phyloP scores from a whole-genome alignment of 1,284 basidiomycete species.

The Naganishia albida region DNA sequence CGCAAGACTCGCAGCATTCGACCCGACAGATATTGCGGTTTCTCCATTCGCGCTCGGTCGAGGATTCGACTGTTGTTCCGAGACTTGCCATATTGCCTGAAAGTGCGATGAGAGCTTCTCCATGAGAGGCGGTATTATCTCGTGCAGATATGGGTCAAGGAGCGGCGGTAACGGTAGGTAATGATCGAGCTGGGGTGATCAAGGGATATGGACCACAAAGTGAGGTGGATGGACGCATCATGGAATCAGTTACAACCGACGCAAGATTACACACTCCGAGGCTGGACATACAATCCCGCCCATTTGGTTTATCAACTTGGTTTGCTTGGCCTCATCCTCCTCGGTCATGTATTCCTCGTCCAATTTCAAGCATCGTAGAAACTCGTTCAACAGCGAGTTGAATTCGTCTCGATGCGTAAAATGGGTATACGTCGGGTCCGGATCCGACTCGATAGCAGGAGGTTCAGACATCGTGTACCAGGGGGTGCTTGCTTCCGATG shows the following conservation, averaged over 20 bases:
- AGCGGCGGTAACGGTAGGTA: conserved; percentile 95
- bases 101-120: conserved; percentile 65
- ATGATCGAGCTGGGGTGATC: conserved; percentile 67
- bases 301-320: conserved; percentile 57
- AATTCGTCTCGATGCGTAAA: conserved; percentile 61
- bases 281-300: conserved; percentile 47
- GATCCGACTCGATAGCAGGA: conserved; percentile 32
- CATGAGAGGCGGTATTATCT: conserved; percentile 75
- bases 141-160: conserved; percentile 91
- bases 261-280: neutral
- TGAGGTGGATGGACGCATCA: too few species aligned
- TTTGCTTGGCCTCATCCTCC: conserved; percentile 54
- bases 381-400: conserved; percentile 57
- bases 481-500: neutral
- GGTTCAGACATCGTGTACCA: neutral
- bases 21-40: conserved; percentile 53
- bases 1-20: conserved; percentile 55
- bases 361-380: conserved; percentile 60
- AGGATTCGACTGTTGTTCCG: conserved; percentile 25
- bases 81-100: conserved; percentile 53
- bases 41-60: conserved; percentile 32
- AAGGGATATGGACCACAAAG: too few species aligned
- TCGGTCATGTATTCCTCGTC: conserved; percentile 44
- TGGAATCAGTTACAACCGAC: neutral
- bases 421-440: conserved; percentile 52